Conservation (phyloP, 805 yeast species). For the Danielozyma ontarioensis region DNA sequence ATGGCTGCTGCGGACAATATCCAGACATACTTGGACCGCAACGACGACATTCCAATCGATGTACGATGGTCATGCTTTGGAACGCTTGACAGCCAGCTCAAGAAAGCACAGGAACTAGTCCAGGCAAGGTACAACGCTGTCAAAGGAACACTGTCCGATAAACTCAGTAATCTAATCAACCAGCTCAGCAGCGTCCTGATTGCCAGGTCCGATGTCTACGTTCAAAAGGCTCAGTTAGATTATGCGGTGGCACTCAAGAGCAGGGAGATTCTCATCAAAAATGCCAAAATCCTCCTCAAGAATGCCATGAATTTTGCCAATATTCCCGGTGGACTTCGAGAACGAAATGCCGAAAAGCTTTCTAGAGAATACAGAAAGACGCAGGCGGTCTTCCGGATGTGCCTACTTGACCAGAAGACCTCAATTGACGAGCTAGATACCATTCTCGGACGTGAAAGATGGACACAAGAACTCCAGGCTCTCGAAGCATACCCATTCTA, state of each 20-base stretch:
- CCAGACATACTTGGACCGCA: constrained; percentile 38
- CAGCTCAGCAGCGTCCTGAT: constrained; percentile 40
- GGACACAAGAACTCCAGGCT: constrained; percentile 28
- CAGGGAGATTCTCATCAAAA: constrained; percentile 26
- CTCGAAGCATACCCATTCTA: no score
- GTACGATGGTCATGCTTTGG: constrained; percentile 30
- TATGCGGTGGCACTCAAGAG: constrained; percentile 25
- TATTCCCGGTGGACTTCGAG: constrained; percentile 48
- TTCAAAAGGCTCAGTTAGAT: constrained; percentile 38
- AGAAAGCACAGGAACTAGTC: constrained; percentile 33
- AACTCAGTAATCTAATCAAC: constrained; percentile 8
- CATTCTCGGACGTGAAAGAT: constrained; percentile 24
- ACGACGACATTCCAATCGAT: constrained; percentile 10
- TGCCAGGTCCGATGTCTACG: constrained; percentile 50
- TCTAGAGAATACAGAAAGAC: constrained; percentile 35
- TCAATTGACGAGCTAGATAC: constrained; percentile 21
- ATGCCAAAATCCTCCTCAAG: constrained; percentile 39
- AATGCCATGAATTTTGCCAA: constrained; percentile 43
- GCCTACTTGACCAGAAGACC: constrained; percentile 39
- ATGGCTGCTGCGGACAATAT: constrained; percentile 41
- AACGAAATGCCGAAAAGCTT: constrained; percentile 38
- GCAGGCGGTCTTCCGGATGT: constrained; percentile 43
- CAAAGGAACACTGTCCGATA: not conserved
- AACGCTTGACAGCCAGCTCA: constrained; percentile 27
- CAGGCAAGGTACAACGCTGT: constrained; percentile 7